Conservation (phyloP, 176 grass and related monocot genomes). For the Juncus inflexus region DNA sequence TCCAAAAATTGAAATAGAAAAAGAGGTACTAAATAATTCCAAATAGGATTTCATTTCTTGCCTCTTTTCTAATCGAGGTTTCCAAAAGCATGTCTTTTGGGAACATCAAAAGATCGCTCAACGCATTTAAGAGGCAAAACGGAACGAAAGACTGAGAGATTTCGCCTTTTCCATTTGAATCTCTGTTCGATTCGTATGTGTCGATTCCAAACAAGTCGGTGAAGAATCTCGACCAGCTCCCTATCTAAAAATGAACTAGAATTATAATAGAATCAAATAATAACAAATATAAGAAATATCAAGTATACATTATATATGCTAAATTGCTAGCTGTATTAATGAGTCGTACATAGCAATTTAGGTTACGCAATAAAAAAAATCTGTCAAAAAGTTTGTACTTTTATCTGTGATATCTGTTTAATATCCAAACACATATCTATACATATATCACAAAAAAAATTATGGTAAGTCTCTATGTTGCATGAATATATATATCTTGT, state of each 20-base stretch:
- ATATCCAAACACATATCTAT: too few species aligned
- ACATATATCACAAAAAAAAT: too few species aligned
- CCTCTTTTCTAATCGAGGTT: constrained; percentile 68
- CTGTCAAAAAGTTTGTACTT: too few species aligned
- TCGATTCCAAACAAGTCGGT: constrained; percentile 85
- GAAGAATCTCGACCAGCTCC: constrained; percentile 88
- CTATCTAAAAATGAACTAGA: constrained; percentile 51
- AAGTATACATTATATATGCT: too few species aligned
- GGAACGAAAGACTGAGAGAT: constrained; percentile 43
- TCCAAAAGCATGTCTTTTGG: constrained; percentile 96
- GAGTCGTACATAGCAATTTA: too few species aligned
- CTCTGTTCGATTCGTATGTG: constrained; percentile 51
- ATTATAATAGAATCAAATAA: not conserved
- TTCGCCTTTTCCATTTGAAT: constrained; percentile 37
- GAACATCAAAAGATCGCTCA: constrained; percentile 97
- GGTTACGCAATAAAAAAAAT: too few species aligned
- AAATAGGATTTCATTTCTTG: constrained; percentile 17
- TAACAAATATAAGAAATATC: not conserved
- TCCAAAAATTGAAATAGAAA: not conserved
- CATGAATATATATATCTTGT: too few species aligned
- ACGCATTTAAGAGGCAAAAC: constrained; percentile 82
- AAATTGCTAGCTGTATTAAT: too few species aligned
- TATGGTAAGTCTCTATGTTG: too few species aligned
- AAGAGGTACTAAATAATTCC: not conserved
- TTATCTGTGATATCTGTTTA: too few species aligned